phyloP scores from a whole-genome alignment of 208 protist species.

The Spongospora subterranea region DNA sequence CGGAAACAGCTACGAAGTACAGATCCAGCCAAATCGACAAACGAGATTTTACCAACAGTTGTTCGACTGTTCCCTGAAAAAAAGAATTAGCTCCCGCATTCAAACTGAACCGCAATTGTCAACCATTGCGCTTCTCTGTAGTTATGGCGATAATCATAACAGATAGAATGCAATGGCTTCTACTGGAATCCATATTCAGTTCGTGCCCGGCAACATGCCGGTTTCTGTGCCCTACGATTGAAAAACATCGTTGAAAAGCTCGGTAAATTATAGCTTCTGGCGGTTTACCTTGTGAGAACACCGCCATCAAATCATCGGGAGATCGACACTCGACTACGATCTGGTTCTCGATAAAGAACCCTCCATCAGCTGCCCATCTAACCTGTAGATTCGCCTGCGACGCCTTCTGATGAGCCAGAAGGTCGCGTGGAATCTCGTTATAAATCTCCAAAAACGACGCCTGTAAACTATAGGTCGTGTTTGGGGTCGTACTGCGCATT shows the following conservation, averaged over 20 bases:
- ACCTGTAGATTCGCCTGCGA: conserved; percentile 29
- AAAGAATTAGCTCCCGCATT: no score
- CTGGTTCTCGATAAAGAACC: conserved; percentile 65
- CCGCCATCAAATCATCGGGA: conserved; percentile 64
- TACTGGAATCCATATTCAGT: conserved; percentile 71
- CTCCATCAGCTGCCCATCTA: background rate
- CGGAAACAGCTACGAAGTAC: no score
- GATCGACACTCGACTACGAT: conserved; percentile 68
- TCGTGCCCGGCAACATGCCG: conserved; percentile 64
- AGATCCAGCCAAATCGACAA: conserved; percentile 72
- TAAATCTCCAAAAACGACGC: conserved; percentile 73
- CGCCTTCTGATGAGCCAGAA: conserved; percentile 1
- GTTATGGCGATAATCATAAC: conserved; percentile 5
- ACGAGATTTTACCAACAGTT: conserved; percentile 65
- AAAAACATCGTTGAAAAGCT: background rate
- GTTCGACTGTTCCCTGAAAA: background rate
- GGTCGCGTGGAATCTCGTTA: conserved; percentile 70
- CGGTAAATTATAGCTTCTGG: background rate
- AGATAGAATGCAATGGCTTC: conserved; percentile 66
- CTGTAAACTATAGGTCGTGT: conserved; percentile 55
- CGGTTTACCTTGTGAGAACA: conserved; percentile 67
- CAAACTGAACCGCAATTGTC: no score
- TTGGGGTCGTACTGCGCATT: background rate
- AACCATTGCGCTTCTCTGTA: background rate
- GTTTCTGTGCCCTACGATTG: conserved; percentile 37